These are phyloP conservation scores for Boletus rubropictus DNA, from an alignment of 768 basidiomycete species.

Conservation along the genomic window DNA sequence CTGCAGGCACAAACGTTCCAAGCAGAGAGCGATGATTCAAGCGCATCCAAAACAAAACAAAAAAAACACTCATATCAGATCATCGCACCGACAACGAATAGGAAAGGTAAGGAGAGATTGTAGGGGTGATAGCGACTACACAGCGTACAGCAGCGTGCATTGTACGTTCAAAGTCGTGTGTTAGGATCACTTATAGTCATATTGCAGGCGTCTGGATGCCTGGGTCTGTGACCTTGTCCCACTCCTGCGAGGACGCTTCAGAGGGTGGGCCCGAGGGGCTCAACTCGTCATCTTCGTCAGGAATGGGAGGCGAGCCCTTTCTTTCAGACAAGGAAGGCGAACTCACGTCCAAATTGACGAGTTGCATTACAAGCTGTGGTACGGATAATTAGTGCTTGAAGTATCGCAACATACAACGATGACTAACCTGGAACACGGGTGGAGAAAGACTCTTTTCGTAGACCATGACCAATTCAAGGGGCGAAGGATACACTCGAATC, in stretches of 20 bases:
- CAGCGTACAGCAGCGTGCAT: constrained; percentile 28
- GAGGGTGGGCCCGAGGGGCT: constrained; percentile 74
- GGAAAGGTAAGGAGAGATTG: constrained; percentile 17
- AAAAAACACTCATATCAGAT: constrained; percentile 59
- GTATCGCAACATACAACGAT: background rate
- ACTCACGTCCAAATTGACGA: constrained; percentile 90
- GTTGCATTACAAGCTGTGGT: constrained; percentile 63
- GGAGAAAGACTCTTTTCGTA: constrained; percentile 88
- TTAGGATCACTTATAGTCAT: constrained; percentile 29
- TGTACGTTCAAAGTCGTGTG: constrained; percentile 25
- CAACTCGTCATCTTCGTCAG: constrained; percentile 48
- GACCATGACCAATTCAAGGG: constrained; percentile 90
- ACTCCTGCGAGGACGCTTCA: constrained; percentile 84
- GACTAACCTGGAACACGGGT: constrained; percentile 67
- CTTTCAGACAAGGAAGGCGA: constrained; percentile 38
- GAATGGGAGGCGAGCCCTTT: constrained; percentile 23
- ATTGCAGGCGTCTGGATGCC: constrained; percentile 48
- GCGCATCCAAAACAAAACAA: constrained; percentile 21
- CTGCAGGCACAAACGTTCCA: constrained; percentile 35
- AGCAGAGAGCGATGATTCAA: constrained; percentile 7
- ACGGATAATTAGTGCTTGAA: constrained; percentile 7
- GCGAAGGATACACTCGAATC: constrained; percentile 89
- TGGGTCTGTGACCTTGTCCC: constrained; percentile 82
- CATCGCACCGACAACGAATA: constrained; percentile 24
- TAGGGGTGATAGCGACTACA: constrained; percentile 23